A percentile compares a stretch with the other conserved stretches of the same genome.
Evolutionary conservation across 1,284 basidiomycete genomes (phyloP).

Genomic region (Malassezia psittaci): DNA sequence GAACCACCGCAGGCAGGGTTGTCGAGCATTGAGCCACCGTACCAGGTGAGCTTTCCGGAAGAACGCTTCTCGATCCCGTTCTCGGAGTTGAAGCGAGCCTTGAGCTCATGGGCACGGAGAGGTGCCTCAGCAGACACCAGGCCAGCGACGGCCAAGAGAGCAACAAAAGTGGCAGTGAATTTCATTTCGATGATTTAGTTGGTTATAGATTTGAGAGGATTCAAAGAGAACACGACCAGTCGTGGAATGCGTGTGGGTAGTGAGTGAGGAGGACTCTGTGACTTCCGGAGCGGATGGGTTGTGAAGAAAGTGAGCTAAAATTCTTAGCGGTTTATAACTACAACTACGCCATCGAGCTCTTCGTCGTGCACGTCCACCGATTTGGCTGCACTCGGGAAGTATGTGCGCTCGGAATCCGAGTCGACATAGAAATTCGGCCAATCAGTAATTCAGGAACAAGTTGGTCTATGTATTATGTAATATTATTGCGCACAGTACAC

Average conservation of each 20-base stretch:
- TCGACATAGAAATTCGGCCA: neutral
- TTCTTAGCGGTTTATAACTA: no score
- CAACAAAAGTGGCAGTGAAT: constrained; percentile 23
- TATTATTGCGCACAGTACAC: neutral
- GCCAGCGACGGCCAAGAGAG: constrained; percentile 21
- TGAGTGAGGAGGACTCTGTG: constrained; percentile 2
- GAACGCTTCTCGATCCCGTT: constrained; percentile 21
- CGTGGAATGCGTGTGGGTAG: constrained; percentile 6
- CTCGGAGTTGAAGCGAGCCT: constrained; percentile 20
- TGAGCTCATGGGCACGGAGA: constrained; percentile 28
- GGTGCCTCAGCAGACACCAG: neutral
- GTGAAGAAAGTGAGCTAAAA: neutral
- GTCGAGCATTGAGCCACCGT: constrained; percentile 31
- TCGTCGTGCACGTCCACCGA: no score
- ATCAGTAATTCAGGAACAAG: neutral
- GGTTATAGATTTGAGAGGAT: neutral
- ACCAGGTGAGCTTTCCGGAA: constrained; percentile 30
- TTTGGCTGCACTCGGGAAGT: no score
- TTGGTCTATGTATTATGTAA: neutral
- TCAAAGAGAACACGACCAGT: constrained; percentile 16
- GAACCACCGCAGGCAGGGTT: constrained; percentile 41
- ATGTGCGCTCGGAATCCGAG: neutral
- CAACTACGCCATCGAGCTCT: no score
- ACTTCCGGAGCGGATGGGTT: constrained; percentile 5
- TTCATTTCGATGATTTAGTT: constrained; percentile 23